These are phyloP conservation scores for Solanum habrochaites DNA, from an alignment of 257 asterid species.

Conservation along the genomic window DNA sequence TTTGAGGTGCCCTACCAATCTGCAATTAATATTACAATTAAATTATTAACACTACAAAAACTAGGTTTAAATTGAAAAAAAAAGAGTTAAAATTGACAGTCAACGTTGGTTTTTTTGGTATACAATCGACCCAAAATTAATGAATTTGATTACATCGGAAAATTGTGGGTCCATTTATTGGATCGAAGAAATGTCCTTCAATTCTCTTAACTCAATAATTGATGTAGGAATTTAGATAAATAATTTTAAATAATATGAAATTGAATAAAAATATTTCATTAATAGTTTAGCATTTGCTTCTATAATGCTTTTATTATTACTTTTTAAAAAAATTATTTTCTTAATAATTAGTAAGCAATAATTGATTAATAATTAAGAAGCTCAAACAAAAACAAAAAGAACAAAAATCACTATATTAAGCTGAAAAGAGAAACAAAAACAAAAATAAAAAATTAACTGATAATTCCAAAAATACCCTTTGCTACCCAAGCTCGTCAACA, in stretches of 20 bases:
- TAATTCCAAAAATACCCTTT: background rate
- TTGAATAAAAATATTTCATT: too few species aligned
- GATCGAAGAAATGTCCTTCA: background rate
- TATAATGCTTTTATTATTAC: background rate
- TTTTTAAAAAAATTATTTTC: too few species aligned
- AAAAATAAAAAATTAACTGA: too few species aligned
- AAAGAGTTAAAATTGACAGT: rapidly evolving
- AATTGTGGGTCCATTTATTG: background rate
- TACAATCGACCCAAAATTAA: too few species aligned
- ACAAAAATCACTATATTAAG: too few species aligned
- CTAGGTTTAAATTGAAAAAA: background rate
- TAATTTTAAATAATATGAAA: too few species aligned
- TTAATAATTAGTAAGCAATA: too few species aligned
- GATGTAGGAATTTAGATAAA: too few species aligned
- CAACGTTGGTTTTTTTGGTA: background rate
- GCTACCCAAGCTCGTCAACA: background rate
- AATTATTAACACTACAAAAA: background rate
- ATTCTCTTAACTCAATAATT: background rate
- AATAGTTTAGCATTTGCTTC: too few species aligned
- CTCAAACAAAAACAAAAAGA: background rate
- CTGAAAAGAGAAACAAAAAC: too few species aligned
- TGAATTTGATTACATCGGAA: background rate
- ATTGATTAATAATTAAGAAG: background rate
- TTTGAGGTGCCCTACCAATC: background rate
- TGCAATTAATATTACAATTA: background rate